Percentiles rank a stretch among this genome's conserved stretches.
These are phyloP conservation scores for Pyricularia sp. DNA, from an alignment of 2,329 filamentous ascomycete species.

Conservation along the genomic window DNA sequence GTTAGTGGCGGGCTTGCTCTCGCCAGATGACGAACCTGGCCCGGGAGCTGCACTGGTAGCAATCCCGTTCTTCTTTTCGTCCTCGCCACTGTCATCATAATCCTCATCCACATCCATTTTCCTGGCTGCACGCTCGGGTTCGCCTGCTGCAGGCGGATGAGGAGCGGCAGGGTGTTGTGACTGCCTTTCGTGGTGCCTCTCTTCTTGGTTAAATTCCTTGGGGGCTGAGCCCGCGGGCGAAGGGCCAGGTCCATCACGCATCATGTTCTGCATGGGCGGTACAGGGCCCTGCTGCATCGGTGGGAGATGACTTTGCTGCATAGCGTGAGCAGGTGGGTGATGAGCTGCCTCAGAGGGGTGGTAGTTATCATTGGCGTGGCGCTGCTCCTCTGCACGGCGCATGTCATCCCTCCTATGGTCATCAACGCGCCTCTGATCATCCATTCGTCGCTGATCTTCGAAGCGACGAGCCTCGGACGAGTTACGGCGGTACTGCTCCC, in stretches of 20 bases:
- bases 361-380: conserved; percentile 68
- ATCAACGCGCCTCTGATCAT: conserved; percentile 40
- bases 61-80: conserved; percentile 56
- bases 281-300: conserved; percentile 52
- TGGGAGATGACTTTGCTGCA: conserved; percentile 45
- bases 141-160: conserved; percentile 47
- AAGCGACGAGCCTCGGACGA: conserved; percentile 63
- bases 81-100: conserved; percentile 90
- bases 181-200: conserved; percentile 31
- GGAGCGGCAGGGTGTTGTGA: conserved; percentile 12
- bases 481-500: conserved; percentile 63
- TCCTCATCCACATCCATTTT: conserved; percentile 98
- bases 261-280: conserved; percentile 34
- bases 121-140: conserved; percentile 73
- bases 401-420: conserved; percentile 54
- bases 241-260: conserved; percentile 35
- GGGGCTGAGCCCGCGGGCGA: conserved; percentile 28
- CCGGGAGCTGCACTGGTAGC: conserved; percentile 34
- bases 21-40: conserved; percentile 33
- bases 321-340: conserved; percentile 58
- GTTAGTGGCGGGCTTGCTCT: conserved; percentile 40
- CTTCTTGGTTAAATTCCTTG: conserved; percentile 45
- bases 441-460: conserved; percentile 52
- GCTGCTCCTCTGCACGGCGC: conserved; percentile 49
- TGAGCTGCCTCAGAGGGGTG: conserved; percentile 91